Evolutionary conservation across 768 basidiomycete species (phyloP).

Genomic region (Mycena olivaceomarginata): DNA sequence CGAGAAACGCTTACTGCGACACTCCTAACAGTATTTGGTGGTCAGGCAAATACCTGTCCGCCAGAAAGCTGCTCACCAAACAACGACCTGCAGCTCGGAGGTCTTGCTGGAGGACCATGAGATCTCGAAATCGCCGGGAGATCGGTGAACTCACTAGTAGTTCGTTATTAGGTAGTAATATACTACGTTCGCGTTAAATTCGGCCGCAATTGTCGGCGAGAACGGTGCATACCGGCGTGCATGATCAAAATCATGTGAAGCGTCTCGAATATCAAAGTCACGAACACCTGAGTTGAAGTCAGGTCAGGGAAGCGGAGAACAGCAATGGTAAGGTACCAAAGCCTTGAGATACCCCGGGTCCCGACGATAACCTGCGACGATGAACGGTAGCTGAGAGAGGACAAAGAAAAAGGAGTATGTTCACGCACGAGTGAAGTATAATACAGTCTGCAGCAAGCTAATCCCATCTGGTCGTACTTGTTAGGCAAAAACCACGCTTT

Average conservation of each 20-base stretch:
- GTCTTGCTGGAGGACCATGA: constrained; percentile 5
- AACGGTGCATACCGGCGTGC: constrained; percentile 58
- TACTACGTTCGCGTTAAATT: constrained; percentile 51
- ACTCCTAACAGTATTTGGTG: constrained; percentile 53
- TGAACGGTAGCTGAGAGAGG: background rate
- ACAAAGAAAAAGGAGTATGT: background rate
- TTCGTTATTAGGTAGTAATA: constrained; percentile 69
- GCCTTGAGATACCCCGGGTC: constrained; percentile 65
- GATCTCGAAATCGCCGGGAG: no score
- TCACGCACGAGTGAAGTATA: constrained; percentile 62
- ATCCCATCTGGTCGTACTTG: constrained; percentile 50
- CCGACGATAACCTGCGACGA: constrained; percentile 55
- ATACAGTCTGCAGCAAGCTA: constrained; percentile 66
- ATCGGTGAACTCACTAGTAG: constrained; percentile 54
- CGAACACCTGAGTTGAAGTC: constrained; percentile 57
- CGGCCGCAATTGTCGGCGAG: background rate
- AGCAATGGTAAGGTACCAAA: constrained; percentile 52
- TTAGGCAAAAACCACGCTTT: background rate
- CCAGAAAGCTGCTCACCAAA: constrained; percentile 29
- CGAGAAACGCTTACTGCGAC: constrained; percentile 54
- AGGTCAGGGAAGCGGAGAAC: constrained; percentile 3
- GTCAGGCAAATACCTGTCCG: background rate
- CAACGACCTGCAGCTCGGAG: constrained; percentile 23
- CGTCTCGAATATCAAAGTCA: constrained; percentile 65
- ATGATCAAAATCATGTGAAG: constrained; percentile 68